phyloP scores from a whole-genome alignment of 805 yeast species.

The Zygoascus tannicola region DNA sequence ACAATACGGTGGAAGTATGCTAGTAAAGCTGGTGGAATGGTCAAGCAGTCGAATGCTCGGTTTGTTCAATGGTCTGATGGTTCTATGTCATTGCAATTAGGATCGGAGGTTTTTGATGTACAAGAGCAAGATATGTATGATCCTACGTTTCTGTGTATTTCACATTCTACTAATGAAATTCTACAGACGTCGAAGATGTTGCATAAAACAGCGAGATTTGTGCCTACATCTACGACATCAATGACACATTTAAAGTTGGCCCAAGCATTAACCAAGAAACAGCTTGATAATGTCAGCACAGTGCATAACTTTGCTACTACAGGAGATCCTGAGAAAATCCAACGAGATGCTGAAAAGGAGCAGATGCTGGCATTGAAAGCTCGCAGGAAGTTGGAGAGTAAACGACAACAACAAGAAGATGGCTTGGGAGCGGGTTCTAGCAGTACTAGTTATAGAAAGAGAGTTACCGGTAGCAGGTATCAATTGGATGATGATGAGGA shows the following conservation, averaged over 20 bases:
- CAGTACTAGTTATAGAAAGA: background rate
- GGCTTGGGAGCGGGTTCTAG: constrained; percentile 6
- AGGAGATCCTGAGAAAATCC: constrained; percentile 37
- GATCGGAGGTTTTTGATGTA: constrained; percentile 79
- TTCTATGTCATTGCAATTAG: constrained; percentile 71
- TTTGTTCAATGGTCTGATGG: constrained; percentile 95
- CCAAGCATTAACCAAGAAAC: constrained; percentile 27
- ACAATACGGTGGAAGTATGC: constrained; percentile 92
- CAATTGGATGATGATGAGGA: constrained; percentile 13
- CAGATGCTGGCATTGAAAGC: constrained; percentile 32
- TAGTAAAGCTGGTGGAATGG: constrained; percentile 54
- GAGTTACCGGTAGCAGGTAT: constrained; percentile 4
- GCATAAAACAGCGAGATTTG: constrained; percentile 56
- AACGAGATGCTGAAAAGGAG: constrained; percentile 35
- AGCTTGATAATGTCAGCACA: constrained; percentile 21
- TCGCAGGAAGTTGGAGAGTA: constrained; percentile 33
- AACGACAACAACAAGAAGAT: constrained; percentile 25
- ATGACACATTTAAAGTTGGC: constrained; percentile 74
- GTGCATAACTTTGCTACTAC: constrained; percentile 32
- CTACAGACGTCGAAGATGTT: constrained; percentile 61
- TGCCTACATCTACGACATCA: constrained; percentile 87
- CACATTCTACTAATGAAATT: constrained; percentile 63
- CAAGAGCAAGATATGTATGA: constrained; percentile 46
- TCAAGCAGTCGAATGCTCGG: constrained; percentile 82
- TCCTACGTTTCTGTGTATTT: constrained; percentile 62